Conservation (phyloP, 2,329 filamentous ascomycete genomes). For the Talaromyces marneffei region DNA sequence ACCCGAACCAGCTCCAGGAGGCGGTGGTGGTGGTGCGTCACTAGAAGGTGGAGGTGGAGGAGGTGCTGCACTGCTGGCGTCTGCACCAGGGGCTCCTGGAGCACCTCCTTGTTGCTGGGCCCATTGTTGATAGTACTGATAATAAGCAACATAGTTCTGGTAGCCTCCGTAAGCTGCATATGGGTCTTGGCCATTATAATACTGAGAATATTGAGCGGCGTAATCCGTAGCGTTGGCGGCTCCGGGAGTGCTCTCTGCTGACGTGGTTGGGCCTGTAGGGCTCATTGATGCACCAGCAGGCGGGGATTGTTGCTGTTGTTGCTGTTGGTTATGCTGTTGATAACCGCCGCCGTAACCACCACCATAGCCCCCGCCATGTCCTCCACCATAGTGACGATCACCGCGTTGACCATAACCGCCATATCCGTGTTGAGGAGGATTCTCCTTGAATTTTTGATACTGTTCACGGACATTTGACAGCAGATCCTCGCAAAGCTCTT, state of each 20-base stretch:
- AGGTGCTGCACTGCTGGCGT: constrained; percentile 41
- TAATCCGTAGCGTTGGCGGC: constrained; percentile 55
- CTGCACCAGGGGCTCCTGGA: constrained; percentile 36
- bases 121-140: constrained; percentile 67
- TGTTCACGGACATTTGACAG: constrained; percentile 80
- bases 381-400: constrained; percentile 37
- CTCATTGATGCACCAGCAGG: constrained; percentile 38
- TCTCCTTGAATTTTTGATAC: constrained; percentile 85
- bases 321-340: constrained; percentile 28
- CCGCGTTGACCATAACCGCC: constrained; percentile 53
- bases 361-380: constrained; percentile 20
- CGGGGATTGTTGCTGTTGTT: constrained; percentile 39
- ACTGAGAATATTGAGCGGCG: constrained; percentile 74
- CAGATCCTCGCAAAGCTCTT: constrained; percentile 82
- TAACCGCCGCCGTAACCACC: constrained; percentile 18
- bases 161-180: constrained; percentile 91
- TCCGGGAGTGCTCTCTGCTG: constrained; percentile 25
- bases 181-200: constrained; percentile 66
- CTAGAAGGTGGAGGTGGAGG: constrained; percentile 12
- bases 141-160: constrained; percentile 58
- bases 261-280: constrained; percentile 40
- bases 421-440: constrained; percentile 62
- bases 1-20: constrained; percentile 52
- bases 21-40: constrained; percentile 47
- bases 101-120: constrained; percentile 44